A percentile compares a stretch with the other conserved stretches of the same genome.
These are phyloP conservation scores for Neocatenulostroma microsporum DNA, from an alignment of 2,329 filamentous ascomycete genomes.

Conservation along the genomic window DNA sequence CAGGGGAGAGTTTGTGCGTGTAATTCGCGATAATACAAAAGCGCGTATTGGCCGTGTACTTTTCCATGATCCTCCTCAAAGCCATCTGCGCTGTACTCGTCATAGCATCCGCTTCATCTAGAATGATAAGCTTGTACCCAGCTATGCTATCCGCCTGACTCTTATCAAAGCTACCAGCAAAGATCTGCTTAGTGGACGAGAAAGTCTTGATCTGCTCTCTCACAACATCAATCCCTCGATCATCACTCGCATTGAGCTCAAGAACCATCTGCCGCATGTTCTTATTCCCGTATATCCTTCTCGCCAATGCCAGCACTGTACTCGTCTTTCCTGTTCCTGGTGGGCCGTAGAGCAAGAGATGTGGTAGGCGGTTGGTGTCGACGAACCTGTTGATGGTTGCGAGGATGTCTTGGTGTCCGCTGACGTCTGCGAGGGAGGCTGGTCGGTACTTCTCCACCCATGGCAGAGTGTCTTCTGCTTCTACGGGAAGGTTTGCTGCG, in stretches of 20 bases:
- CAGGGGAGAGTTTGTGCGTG: slow-evolving; percentile 92
- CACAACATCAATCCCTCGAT: slow-evolving; percentile 95
- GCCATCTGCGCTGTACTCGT: slow-evolving; percentile 99
- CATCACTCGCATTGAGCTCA: slow-evolving; percentile 94
- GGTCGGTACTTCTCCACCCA: slow-evolving; percentile 99
- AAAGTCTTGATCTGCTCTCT: slow-evolving; percentile 99
- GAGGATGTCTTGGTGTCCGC: slow-evolving; percentile 93
- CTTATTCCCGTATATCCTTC: slow-evolving; percentile 81
- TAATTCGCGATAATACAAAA: slow-evolving; percentile 99
- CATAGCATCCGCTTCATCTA: slow-evolving; percentile 99
- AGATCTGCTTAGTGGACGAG: slow-evolving; percentile 96
- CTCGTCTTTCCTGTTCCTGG: slow-evolving; percentile 97
- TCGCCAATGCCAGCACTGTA: slow-evolving; percentile 84
- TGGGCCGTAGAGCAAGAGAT: slow-evolving; percentile 92
- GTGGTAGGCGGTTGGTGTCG: slow-evolving; percentile 85
- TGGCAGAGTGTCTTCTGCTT: slow-evolving; percentile 86
- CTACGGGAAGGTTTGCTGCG: slow-evolving; percentile 84
- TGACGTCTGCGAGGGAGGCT: slow-evolving; percentile 80
- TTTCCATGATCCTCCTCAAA: slow-evolving; percentile 93
- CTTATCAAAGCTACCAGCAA: slow-evolving; percentile 45
- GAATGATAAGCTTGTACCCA: slow-evolving; percentile 88
- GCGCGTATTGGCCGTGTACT: slow-evolving; percentile 94
- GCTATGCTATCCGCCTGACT: slow-evolving; percentile 46
- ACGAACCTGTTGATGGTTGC: slow-evolving; percentile 97
- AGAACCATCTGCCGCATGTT: slow-evolving; percentile 99